These are phyloP conservation scores for Aquanectria penicillioides DNA, from an alignment of 2,329 filamentous ascomycete genomes.

Conservation along the genomic window DNA sequence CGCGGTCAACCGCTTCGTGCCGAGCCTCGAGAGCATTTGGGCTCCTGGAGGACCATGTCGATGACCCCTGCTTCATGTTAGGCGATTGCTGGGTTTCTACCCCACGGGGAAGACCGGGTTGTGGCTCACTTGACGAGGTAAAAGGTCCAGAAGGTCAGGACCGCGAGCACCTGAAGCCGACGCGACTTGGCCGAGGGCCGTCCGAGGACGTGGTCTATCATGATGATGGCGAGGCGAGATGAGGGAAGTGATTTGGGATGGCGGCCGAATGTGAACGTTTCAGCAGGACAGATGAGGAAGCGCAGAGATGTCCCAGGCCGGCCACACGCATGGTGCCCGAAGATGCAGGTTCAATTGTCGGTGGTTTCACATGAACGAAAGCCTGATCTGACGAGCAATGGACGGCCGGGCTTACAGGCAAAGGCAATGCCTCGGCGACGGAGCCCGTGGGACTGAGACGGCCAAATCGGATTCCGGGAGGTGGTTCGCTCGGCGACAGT, in stretches of 20 bases:
- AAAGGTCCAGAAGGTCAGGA: constrained; percentile 89
- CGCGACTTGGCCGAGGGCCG: constrained; percentile 91
- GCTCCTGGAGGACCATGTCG: constrained; percentile 87
- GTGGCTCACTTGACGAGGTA: constrained; percentile 77
- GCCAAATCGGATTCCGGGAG: background rate
- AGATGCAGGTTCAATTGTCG: constrained; percentile 20
- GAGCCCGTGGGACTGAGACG: background rate
- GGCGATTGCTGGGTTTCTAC: constrained; percentile 17
- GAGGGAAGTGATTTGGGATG: background rate
- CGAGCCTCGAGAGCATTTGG: constrained; percentile 74
- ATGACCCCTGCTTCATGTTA: constrained; percentile 70
- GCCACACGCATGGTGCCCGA: constrained; percentile 31
- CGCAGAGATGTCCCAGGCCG: constrained; percentile 21
- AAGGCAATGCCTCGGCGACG: constrained; percentile 11
- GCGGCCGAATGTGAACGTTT: constrained; percentile 8
- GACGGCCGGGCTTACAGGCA: background rate
- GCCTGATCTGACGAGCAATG: too few species aligned
- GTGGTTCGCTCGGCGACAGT: too few species aligned
- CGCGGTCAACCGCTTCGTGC: constrained; percentile 78
- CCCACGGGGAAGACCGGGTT: background rate
- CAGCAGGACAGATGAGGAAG: constrained; percentile 8
- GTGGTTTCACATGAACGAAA: constrained; percentile 39
- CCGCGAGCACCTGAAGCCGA: constrained; percentile 90
- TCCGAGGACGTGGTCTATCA: constrained; percentile 90
- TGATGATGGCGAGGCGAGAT: constrained; percentile 41